Percentiles rank a stretch among this genome's conserved stretches.
Conservation (phyloP, 2,329 filamentous ascomycete genomes). For the Aureobasidium zeae region DNA sequence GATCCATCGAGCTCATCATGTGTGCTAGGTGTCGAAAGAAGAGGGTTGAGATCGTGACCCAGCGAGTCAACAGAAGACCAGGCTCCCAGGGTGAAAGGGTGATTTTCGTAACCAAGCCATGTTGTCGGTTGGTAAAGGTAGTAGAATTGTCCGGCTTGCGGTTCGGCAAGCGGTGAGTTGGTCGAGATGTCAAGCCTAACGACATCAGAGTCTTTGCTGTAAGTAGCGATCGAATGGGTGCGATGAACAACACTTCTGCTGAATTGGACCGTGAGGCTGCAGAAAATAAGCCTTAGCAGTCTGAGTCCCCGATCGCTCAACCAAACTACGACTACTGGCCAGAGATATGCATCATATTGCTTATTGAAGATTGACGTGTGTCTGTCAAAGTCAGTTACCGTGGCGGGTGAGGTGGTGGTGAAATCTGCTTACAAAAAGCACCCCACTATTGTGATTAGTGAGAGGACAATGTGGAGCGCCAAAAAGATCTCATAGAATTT, state of each 20-base stretch:
- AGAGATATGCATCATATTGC: constrained; percentile 43
- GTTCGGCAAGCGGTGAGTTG: constrained; percentile 26
- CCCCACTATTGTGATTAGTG: constrained; percentile 41
- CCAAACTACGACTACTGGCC: constrained; percentile 44
- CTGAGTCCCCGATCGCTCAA: constrained; percentile 41
- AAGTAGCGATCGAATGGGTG: constrained; percentile 31
- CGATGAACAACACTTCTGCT: constrained; percentile 19
- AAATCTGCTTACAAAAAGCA: constrained; percentile 43
- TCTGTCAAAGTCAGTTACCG: constrained; percentile 25
- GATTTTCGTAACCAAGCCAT: constrained; percentile 41
- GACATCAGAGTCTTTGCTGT: constrained; percentile 37
- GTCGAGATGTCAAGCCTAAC: constrained; percentile 39
- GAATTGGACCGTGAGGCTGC: constrained; percentile 32
- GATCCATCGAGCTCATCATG: background rate
- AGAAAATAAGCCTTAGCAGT: constrained; percentile 35
- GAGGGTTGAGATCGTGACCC: background rate
- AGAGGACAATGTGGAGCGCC: constrained; percentile 43
- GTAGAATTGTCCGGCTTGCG: constrained; percentile 41
- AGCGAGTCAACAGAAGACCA: constrained; percentile 16
- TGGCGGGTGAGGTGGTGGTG: constrained; percentile 19
- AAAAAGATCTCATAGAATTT: constrained; percentile 47
- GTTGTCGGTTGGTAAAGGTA: constrained; percentile 41
- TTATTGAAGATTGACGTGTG: constrained; percentile 46
- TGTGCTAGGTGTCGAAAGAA: background rate
- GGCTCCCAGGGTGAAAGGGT: constrained; percentile 41